A percentile compares a stretch with the other conserved stretches of the same genome.
phyloP scores from a whole-genome alignment of 2,329 filamentous ascomycete species.

The Talaromyces rugulosus region DNA sequence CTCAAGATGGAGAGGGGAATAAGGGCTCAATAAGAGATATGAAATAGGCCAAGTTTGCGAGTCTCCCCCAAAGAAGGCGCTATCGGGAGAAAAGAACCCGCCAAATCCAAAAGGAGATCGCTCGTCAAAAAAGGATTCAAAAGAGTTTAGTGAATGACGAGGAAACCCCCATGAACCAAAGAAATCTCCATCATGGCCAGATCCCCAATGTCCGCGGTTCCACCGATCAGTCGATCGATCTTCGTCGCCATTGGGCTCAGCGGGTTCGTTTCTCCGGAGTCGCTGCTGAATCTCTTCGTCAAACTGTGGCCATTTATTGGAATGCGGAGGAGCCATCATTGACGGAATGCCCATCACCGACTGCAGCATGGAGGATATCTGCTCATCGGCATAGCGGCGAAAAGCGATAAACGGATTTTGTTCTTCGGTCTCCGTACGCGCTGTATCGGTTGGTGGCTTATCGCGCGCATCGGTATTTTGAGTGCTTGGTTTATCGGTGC shows the following conservation, averaged over 20 bases:
- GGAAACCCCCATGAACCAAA: slow-evolving; percentile 22
- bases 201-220: slow-evolving; percentile 11
- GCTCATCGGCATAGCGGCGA: slow-evolving; percentile 58
- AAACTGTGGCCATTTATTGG: slow-evolving; percentile 33
- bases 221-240: not conserved
- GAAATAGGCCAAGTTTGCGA: slow-evolving; percentile 36
- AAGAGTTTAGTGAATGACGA: slow-evolving; percentile 22
- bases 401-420: slow-evolving; percentile 58
- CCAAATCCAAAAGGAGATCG: slow-evolving; percentile 25
- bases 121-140: slow-evolving; percentile 35
- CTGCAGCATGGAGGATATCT: slow-evolving; percentile 52
- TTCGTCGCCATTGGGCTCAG: not conserved
- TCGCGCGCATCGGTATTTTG: slow-evolving; percentile 7
- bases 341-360: slow-evolving; percentile 47
- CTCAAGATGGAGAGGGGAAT: slow-evolving; percentile 55
- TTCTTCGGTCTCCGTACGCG: slow-evolving; percentile 25
- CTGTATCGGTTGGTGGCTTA: slow-evolving; percentile 12
- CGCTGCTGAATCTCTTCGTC: slow-evolving; percentile 26
- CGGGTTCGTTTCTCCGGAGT: slow-evolving; percentile 15
- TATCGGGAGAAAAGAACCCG: slow-evolving; percentile 26
- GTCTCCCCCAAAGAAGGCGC: slow-evolving; percentile 31
- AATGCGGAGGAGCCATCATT: slow-evolving; percentile 25
- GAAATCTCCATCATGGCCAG: slow-evolving; percentile 15
- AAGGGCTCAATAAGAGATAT: slow-evolving; percentile 46
- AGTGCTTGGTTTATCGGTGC: not conserved